Base-by-base conservation (phyloP, 1,284 basidiomycete genomes). In the Melanopsichium pennsylvanicum region DNA sequence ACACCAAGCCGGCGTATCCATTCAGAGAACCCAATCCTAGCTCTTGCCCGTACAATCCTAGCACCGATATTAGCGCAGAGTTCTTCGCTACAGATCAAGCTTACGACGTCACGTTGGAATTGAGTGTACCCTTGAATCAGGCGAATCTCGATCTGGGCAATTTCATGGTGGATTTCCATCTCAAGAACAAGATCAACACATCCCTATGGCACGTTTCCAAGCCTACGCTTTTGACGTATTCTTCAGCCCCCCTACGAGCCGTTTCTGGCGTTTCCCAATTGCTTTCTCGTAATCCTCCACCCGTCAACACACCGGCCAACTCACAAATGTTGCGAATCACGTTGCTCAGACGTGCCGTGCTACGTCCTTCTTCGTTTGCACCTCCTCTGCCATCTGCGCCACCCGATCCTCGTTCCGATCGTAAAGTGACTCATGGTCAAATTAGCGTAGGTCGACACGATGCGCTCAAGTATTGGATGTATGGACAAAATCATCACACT, bases 81-180 rank as follows among this genome's bases (percentile, higher is more conserved):
- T 62, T 73, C 43, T 80, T 81, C 27, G 69, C 67, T 5, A 55
- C 70, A 9, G 76, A 79, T 32, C 72, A 76, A 37, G 66, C 66
- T n/a, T 81, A 81, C 62, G 78, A 81, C 22, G 67, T 80, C 23
- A 71, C 72, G 8, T 55, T 81, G 26, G 79, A 80, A 32, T 46
- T 81, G 11, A 56, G 49, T n/a, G 70, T 81, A 4, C 76, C 78
- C 0, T 50, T 74, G 46, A 72, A 72, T 21, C 61, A 72, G 33
- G 70, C 77, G 18, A 78, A 77, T 42, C 41, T 78, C 5, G 75
- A 77, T 26, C 63, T 77, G 6, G 74, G 76, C 49, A 79, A 80
- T 45, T 76, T 79, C 34, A 80, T 79, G 76, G 70, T 75, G 27
- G 58, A 67, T 21, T 44, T 80, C 5, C 62, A 71, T 22, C 70